A percentile compares a stretch with the other conserved stretches of the same genome.
These are phyloP conservation scores for Pichia sp. DNA, from an alignment of 1,139 yeast species.

Conservation along the genomic window DNA sequence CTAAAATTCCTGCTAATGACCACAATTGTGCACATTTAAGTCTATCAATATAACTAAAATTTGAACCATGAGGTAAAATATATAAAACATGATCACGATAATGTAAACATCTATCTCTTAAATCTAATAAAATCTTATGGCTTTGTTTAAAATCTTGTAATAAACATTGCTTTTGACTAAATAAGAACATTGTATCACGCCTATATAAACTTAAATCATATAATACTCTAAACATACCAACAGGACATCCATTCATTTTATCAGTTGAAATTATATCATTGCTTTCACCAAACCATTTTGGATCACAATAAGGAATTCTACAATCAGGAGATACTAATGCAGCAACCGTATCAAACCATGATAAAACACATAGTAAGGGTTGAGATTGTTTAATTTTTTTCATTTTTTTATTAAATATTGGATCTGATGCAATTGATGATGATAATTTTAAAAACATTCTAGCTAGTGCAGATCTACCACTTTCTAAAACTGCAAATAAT, in stretches of 20 bases:
- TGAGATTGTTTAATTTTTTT: slow-evolving; percentile 42
- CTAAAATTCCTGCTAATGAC: slow-evolving; percentile 42
- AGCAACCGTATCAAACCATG: slow-evolving; percentile 52
- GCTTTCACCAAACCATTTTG: slow-evolving; percentile 45
- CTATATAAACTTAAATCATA: slow-evolving; percentile 10
- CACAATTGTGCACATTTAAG: slow-evolving; percentile 49
- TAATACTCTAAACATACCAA: slow-evolving; percentile 43
- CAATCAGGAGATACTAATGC: slow-evolving; percentile 52
- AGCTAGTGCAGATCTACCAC: slow-evolving; percentile 45
- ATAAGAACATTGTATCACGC: slow-evolving; percentile 7
- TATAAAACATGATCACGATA: slow-evolving; percentile 43
- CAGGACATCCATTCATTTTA: slow-evolving; percentile 53
- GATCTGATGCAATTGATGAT: slow-evolving; percentile 41
- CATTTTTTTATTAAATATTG: slow-evolving; percentile 30
- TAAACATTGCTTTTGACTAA: background rate
- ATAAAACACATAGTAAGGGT: slow-evolving; percentile 40
- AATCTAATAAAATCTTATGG: slow-evolving; percentile 9
- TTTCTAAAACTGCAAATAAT: slow-evolving; percentile 44
- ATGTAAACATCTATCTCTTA: slow-evolving; percentile 14
- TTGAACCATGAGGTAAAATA: slow-evolving; percentile 18
- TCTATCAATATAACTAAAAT: slow-evolving; percentile 32
- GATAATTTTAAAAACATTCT: slow-evolving; percentile 44
- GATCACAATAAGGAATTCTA: slow-evolving; percentile 44
- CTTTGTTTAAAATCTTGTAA: slow-evolving; percentile 1
- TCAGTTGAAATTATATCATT: slow-evolving; percentile 39